Evolutionary conservation across 345 rosid species (phyloP).

Genomic region (Eutrema heterophyllum): DNA sequence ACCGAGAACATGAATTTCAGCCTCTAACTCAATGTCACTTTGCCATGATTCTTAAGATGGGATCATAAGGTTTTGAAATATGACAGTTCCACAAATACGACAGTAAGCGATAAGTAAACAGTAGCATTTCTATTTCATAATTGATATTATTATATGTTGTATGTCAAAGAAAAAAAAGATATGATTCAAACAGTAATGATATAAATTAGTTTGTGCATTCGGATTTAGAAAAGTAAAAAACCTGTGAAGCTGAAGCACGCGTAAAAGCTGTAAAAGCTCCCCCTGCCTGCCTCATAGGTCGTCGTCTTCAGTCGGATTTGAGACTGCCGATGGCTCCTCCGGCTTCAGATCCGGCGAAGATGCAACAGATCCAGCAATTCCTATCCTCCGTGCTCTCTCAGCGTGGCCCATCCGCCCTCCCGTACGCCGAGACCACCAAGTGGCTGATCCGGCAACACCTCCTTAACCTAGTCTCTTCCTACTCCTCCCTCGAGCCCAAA

Average conservation of each 20-base stretch:
- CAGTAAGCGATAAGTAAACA: neutral
- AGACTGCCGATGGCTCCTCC: conserved; percentile 31
- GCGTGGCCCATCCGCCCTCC: conserved; percentile 74
- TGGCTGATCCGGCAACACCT: conserved; percentile 94
- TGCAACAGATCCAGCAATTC: conserved; percentile 64
- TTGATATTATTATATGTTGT: too few relatives aligned
- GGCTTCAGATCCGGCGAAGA: conserved; percentile 31
- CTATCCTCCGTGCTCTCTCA: conserved; percentile 79
- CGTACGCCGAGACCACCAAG: conserved; percentile 74
- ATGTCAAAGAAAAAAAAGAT: too few relatives aligned
- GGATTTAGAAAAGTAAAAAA: neutral
- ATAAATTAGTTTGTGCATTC: too few relatives aligned
- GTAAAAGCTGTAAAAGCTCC: too few relatives aligned
- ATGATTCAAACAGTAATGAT: too few relatives aligned
- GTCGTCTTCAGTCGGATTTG: neutral
- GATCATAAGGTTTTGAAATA: neutral
- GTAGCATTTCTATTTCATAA: too few relatives aligned
- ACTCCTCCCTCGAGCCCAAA: conserved; percentile 75
- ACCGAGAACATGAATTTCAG: neutral
- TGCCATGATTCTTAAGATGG: neutral
- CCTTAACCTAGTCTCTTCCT: conserved; percentile 43
- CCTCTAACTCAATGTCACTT: neutral
- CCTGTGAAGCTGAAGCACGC: too few relatives aligned
- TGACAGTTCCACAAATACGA: neutral
- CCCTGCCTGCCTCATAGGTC: neutral